Evolutionary conservation across 164 flowering plant species (phyloP), one percentile per base, ranked within the genome.

Genomic region (Magnolia changhungtana): DNA sequence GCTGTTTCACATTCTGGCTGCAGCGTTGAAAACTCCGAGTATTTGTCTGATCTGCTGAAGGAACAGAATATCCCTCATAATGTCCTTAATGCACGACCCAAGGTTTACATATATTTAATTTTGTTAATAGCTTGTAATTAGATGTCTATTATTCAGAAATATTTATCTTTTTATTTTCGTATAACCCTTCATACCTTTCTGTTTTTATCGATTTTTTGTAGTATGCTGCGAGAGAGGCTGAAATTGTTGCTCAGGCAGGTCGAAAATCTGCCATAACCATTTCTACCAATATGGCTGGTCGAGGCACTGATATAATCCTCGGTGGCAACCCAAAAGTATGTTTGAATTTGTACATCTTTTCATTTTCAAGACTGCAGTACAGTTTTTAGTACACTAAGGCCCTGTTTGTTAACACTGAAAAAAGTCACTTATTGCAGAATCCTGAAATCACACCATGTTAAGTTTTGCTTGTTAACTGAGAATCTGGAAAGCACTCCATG

Each of bases 261-360:
- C 82, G 93, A 73, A 94, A 94, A 83, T 74, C 81, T 87, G 97
- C 97, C 78, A 92, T 96, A 49, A 96, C 99, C 76, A 89, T 96
- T 80, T 94, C 99, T 65, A 96, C 99, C 24, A 96, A 96, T 82
- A 96, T 96, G 99, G 98, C 99, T 76, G 99, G 99, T 70, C 86
- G 99, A 81, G 99, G 99, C 77, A 96, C 99, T 70, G 99, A 96
- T 81, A 94, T 96, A 77, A 94, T 94, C 69, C 86, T 94, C 7
- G 99, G 99, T 81, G 99, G 98, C 85, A 96, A 96, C 85, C 98
- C 99, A 63, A 94, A 90, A 79, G 99, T 91, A 80, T 37, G 88
- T 37, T 37, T 37, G 2, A 37, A 16, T 1, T 29, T 68, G 20
- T 18, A 3, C 16, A 70, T 70, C 24, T 8, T 70, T 64, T 49